A percentile compares a stretch with the other conserved stretches of the same genome.
Conservation (phyloP, 768 basidiomycete species). For the Pulveroboletus sp. region DNA sequence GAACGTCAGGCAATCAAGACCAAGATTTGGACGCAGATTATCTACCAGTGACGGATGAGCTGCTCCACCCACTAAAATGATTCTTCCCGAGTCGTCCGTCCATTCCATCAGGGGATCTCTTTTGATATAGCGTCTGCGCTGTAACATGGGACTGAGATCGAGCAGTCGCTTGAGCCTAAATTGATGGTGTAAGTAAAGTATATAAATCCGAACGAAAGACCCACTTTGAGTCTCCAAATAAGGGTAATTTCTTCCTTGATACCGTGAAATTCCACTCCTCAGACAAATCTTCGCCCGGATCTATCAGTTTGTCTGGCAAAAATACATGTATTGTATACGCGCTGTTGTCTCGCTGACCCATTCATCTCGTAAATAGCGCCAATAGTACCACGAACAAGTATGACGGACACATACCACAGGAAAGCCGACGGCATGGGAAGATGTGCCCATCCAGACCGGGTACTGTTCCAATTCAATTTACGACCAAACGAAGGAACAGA, state of each 20-base stretch:
- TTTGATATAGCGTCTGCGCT: conserved; percentile 33
- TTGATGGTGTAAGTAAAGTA: neutral
- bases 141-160: conserved; percentile 30
- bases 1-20: neutral
- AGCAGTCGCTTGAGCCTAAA: conserved; percentile 34
- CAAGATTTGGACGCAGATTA: neutral
- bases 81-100: conserved; percentile 42
- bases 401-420: conserved; percentile 10
- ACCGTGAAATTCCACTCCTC: conserved; percentile 31
- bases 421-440: conserved; percentile 12
- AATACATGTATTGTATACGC: conserved; percentile 34
- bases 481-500: neutral
- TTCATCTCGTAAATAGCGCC: neutral
- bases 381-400: neutral
- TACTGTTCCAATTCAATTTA: conserved; percentile 3
- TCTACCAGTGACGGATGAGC: conserved; percentile 50
- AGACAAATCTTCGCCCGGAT: conserved; percentile 22
- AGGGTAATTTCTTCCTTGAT: conserved; percentile 31
- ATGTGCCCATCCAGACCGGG: conserved; percentile 21
- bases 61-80: conserved; percentile 52
- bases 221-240: conserved; percentile 35
- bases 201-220: conserved; percentile 1
- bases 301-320: conserved; percentile 32
- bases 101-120: conserved; percentile 35
- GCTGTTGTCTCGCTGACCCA: conserved; percentile 29